A percentile compares a stretch with the other conserved stretches of the same genome.
Conservation (phyloP, 2,329 filamentous ascomycete species). For the Trichophyton simii region DNA sequence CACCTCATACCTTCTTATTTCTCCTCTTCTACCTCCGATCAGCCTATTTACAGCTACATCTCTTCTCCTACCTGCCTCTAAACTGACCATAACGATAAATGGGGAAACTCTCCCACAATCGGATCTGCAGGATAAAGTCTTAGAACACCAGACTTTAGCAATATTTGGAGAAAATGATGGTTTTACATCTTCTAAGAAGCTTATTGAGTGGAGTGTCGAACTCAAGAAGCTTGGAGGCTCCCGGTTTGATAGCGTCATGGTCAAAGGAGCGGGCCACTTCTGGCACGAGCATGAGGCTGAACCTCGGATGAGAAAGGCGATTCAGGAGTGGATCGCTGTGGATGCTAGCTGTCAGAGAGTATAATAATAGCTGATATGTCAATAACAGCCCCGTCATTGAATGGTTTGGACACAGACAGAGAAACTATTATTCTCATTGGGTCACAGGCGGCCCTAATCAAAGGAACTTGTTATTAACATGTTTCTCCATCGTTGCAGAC, state of each 20-base stretch:
- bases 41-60: slow-evolving; percentile 53
- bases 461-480: no score
- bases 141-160: slow-evolving; percentile 48
- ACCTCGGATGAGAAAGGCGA: slow-evolving; percentile 25
- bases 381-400: no score
- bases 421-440: no score
- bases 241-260: slow-evolving; percentile 37
- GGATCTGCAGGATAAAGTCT: slow-evolving; percentile 45
- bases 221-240: slow-evolving; percentile 37
- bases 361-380: neutral
- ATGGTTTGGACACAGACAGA: no score
- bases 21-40: slow-evolving; percentile 46
- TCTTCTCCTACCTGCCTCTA: slow-evolving; percentile 24
- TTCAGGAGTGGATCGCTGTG: slow-evolving; percentile 30
- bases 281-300: slow-evolving; percentile 46
- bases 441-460: no score
- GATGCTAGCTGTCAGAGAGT: neutral
- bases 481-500: no score
- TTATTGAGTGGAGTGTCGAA: slow-evolving; percentile 52
- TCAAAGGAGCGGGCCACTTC: slow-evolving; percentile 49
- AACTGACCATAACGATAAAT: slow-evolving; percentile 17
- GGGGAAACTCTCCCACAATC: slow-evolving; percentile 21
- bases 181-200: slow-evolving; percentile 55
- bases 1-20: slow-evolving; percentile 48
- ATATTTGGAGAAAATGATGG: slow-evolving; percentile 64